Evolutionary conservation across 1,284 basidiomycete species (phyloP), one percentile per base, ranked within the genome.

Genomic region (Thelephora terrestris): DNA sequence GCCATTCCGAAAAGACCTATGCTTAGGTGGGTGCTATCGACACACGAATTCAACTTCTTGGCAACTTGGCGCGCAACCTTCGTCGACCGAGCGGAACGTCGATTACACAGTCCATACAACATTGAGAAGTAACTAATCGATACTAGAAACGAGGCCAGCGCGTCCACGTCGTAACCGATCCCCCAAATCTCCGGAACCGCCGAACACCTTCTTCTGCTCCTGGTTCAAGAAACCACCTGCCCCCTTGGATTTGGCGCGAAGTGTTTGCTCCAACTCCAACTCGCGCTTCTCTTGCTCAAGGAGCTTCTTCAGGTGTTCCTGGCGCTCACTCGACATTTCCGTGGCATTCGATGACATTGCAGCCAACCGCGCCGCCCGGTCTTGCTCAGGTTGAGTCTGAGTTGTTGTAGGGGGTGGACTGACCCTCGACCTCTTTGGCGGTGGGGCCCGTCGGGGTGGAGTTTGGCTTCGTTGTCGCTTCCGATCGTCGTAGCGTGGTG

Each of bases 331-430:
- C 35, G 75, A 72, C 70, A 92, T 73, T 16, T 67, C 62, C 23
- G 70, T 64, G 1, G 93, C 93, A 53, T 85, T 78, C 1, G 75
- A 64, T 23, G 81, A 69, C 93, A 97, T 96, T 9, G 89, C 86
- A 0, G 89, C 91, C 17, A 97, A 72, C 27, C 85, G 81, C 20
- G 88, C 86, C 2, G 82, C 82, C 27, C 91, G 85, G 47, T 85
- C 81, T 1, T 78, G 74, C 4, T 61, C 63, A 37, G 53, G 53
- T 18, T 58, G 53, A 45, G 57, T 56, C 24, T 55, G 56, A n/a
- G 55, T 57, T 7, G 57, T 56, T 45, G 61, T 60, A 4, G 64
- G 69, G 36, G 68, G 67, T 25, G 66, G 61, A 50, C 59, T 69
- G 46, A 65, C 59, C 39, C 75, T 70, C 0, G 63, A 57, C 23